These are phyloP conservation scores for Coniferiporia sulphurascens DNA, from an alignment of 1,284 basidiomycete species.

Conservation along the genomic window DNA sequence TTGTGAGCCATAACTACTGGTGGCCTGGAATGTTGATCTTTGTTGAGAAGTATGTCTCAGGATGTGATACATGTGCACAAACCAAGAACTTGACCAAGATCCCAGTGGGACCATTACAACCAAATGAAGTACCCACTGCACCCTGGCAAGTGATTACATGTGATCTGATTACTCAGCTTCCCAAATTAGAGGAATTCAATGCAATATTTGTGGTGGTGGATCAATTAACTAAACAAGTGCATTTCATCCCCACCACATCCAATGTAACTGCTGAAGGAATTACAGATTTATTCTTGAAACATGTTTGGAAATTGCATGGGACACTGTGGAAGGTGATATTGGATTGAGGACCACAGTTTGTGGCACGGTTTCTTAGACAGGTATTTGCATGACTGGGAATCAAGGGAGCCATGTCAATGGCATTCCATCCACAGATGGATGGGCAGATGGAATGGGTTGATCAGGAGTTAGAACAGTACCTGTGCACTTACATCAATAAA, in stretches of 20 bases:
- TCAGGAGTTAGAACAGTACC: slow-evolving; percentile 24
- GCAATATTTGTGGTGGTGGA: neutral
- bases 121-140: neutral
- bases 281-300: neutral
- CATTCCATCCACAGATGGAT: slow-evolving; percentile 24
- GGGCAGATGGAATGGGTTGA: slow-evolving; percentile 28
- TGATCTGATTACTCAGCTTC: neutral
- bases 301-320: neutral
- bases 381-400: slow-evolving; percentile 2
- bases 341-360: slow-evolving; percentile 31
- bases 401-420: neutral
- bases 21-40: slow-evolving; percentile 23
- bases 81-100: slow-evolving; percentile 15
- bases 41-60: slow-evolving; percentile 20
- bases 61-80: slow-evolving; percentile 20
- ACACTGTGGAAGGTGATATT: neutral
- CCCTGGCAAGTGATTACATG: neutral
- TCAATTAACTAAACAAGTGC: neutral
- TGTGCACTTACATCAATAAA: slow-evolving; percentile 23
- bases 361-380: slow-evolving; percentile 24
- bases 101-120: slow-evolving; percentile 1
- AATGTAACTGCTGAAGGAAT: neutral
- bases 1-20: slow-evolving; percentile 21
- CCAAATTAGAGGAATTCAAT: neutral
- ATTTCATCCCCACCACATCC: neutral